Evolutionary conservation across 1,139 yeast genomes (phyloP).

Genomic region (Saccharomycopsis hybrid): DNA sequence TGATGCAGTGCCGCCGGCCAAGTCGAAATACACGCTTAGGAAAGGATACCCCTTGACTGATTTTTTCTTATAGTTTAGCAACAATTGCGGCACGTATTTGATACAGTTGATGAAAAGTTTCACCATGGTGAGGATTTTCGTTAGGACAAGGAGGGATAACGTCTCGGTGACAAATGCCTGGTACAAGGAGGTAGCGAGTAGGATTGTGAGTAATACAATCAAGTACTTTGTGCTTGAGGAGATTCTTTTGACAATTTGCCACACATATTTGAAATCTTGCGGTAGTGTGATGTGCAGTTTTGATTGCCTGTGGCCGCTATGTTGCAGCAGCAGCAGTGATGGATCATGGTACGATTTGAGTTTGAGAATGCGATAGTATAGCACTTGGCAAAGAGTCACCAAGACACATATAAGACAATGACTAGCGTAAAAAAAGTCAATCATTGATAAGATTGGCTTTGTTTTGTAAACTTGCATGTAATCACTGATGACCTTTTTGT

Average conservation of each 20-base stretch:
- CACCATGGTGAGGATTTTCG: constrained; percentile 19
- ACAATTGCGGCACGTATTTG: constrained; percentile 58
- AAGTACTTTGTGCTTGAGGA: constrained; percentile 13
- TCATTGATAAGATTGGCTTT: constrained; percentile 19
- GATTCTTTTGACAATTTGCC: constrained; percentile 2
- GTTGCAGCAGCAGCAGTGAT: no score
- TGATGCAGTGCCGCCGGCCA: constrained; percentile 48
- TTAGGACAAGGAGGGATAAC: constrained; percentile 13
- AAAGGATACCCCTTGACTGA: constrained; percentile 56
- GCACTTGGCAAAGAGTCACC: constrained; percentile 16
- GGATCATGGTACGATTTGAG: constrained; percentile 13
- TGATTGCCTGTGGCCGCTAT: not conserved
- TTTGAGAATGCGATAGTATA: constrained; percentile 19
- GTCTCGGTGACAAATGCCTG: constrained; percentile 13
- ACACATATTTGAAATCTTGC: constrained; percentile 7
- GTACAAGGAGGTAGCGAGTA: constrained; percentile 9
- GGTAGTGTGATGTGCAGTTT: not conserved
- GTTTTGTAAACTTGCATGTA: constrained; percentile 16
- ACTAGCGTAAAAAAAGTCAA: constrained; percentile 18
- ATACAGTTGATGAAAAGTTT: constrained; percentile 29
- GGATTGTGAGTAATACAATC: constrained; percentile 1
- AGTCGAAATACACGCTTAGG: constrained; percentile 43
- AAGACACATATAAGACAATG: constrained; percentile 17
- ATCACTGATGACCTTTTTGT: constrained; percentile 15
- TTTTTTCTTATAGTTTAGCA: constrained; percentile 44